A percentile compares a stretch with the other conserved stretches of the same genome.
These are phyloP conservation scores for Sapria himalayana DNA, from an alignment of 345 rosid species.

Conservation along the genomic window DNA sequence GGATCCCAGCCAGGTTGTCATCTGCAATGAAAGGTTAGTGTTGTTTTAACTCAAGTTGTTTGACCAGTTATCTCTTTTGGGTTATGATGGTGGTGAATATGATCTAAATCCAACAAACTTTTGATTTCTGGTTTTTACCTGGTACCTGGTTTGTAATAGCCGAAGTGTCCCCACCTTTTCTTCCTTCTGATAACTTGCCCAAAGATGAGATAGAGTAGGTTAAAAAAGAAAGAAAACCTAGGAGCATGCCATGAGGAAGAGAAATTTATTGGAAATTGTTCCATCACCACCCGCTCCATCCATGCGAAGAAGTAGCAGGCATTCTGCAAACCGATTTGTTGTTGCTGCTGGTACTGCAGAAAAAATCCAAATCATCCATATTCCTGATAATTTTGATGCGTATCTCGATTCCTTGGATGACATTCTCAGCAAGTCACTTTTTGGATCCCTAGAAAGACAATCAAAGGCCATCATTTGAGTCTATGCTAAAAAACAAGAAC, in stretches of 20 bases:
- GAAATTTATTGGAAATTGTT: conserved; percentile 12
- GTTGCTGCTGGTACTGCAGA: conserved; percentile 11
- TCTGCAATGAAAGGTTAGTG: too few relatives aligned
- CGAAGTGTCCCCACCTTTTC: conserved; percentile 13
- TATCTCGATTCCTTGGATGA: conserved; percentile 39
- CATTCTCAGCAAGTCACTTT: conserved; percentile 27
- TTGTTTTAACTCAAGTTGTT: too few relatives aligned
- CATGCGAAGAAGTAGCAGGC: conserved; percentile 8
- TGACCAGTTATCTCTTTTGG: too few relatives aligned
- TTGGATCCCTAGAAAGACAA: conserved; percentile 8
- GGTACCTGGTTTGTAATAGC: conserved; percentile 13
- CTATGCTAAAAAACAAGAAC: conserved; percentile 18
- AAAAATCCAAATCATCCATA: conserved; percentile 11
- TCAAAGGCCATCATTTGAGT: conserved; percentile 6
- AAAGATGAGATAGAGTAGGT: conserved; percentile 9
- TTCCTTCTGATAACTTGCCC: conserved; percentile 8
- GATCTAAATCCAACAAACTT: too few relatives aligned
- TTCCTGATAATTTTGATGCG: conserved; percentile 42
- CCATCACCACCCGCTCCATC: conserved; percentile 9
- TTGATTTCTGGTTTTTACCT: too few relatives aligned
- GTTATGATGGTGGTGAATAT: too few relatives aligned
- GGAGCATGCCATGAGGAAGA: conserved; percentile 13
- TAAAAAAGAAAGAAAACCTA: conserved; percentile 10
- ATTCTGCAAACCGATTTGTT: conserved; percentile 8
- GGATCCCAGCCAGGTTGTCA: too few relatives aligned